phyloP scores from a whole-genome alignment of 1,139 yeast genomes.

The Debaryomyces psychrophilus region DNA sequence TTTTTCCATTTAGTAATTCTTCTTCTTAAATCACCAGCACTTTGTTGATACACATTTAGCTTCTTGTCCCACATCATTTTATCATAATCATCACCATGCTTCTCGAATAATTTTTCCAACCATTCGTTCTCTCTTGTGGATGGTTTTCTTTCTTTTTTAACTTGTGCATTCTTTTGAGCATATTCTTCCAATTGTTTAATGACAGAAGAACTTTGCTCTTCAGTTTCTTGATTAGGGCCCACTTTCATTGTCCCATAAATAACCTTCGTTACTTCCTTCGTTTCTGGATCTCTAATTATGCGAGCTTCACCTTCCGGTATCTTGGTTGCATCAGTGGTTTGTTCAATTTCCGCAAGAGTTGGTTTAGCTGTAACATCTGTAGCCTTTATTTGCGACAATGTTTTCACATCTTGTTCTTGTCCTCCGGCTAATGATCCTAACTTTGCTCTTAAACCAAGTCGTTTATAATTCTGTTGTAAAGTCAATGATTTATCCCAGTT shows the following conservation, averaged over 20 bases:
- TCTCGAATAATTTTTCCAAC: constrained; percentile 64
- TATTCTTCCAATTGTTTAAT: constrained; percentile 69
- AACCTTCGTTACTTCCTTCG: constrained; percentile 69
- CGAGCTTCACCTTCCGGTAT: constrained; percentile 84
- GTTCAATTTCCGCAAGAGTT: constrained; percentile 41
- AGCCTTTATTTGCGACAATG: constrained; percentile 33
- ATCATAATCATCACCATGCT: constrained; percentile 85
- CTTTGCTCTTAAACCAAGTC: constrained; percentile 71
- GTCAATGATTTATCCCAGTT: constrained; percentile 90
- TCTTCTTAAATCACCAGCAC: constrained; percentile 79
- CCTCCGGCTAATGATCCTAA: constrained; percentile 74
- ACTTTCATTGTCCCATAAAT: constrained; percentile 66
- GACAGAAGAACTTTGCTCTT: constrained; percentile 48
- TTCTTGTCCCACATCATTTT: constrained; percentile 93
- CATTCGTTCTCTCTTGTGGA: constrained; percentile 78
- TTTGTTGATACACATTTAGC: constrained; percentile 79
- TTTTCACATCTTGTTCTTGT: constrained; percentile 53
- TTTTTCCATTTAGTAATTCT: constrained; percentile 71
- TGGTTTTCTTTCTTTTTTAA: constrained; percentile 56
- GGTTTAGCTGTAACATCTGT: constrained; percentile 30
- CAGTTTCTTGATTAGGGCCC: constrained; percentile 13
- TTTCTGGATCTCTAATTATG: constrained; percentile 66
- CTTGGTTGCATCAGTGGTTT: constrained; percentile 54
- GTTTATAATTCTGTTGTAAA: constrained; percentile 78
- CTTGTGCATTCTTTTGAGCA: constrained; percentile 54